Evolutionary conservation across 345 rosid genomes (phyloP).

Genomic region (Euphorbia lathyris): DNA sequence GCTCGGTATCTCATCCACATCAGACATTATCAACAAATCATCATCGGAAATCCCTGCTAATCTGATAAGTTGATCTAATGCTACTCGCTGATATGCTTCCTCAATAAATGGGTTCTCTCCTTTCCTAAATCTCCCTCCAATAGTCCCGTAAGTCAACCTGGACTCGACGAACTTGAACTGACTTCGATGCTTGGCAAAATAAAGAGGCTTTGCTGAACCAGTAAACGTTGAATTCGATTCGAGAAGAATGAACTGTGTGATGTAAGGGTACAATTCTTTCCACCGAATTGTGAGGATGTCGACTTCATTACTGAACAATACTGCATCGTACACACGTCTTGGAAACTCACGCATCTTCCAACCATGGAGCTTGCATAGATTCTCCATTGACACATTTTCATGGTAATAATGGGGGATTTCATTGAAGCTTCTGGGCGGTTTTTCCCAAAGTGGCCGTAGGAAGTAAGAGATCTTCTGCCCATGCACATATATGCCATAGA

Average conservation of each 20-base stretch:
- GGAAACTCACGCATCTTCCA: conserved; percentile 86
- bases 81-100: conserved; percentile 79
- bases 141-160: conserved; percentile 66
- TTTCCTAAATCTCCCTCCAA: conserved; percentile 72
- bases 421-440: conserved; percentile 75
- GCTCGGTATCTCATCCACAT: conserved; percentile 89
- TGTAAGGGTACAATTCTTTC: conserved; percentile 75
- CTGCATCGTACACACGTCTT: conserved; percentile 80
- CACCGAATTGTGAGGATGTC: conserved; percentile 71
- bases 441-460: conserved; percentile 81
- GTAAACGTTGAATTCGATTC: conserved; percentile 85
- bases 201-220: conserved; percentile 56
- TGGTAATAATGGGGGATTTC: conserved; percentile 79
- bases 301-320: conserved; percentile 72
- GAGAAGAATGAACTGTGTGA: conserved; percentile 74
- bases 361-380: conserved; percentile 78
- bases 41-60: conserved; percentile 74
- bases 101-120: conserved; percentile 79
- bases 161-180: conserved; percentile 70
- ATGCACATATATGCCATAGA: conserved; percentile 59
- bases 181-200: conserved; percentile 52
- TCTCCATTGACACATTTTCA: conserved; percentile 76
- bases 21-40: conserved; percentile 83
- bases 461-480: conserved; percentile 82
- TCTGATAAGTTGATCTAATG: conserved; percentile 67